These are phyloP conservation scores for Murraya koenigii DNA, from an alignment of 345 rosid species.

Conservation along the genomic window DNA sequence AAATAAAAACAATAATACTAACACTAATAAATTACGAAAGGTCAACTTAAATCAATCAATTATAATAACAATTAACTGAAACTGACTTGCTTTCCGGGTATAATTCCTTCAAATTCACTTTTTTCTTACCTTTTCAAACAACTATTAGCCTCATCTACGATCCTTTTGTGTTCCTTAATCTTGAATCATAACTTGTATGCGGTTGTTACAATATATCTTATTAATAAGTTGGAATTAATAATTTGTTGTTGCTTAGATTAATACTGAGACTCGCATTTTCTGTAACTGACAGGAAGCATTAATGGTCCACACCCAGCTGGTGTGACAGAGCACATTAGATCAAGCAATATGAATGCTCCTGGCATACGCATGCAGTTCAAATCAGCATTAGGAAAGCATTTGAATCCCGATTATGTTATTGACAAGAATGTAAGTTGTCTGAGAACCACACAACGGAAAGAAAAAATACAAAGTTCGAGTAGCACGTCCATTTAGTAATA, in stretches of 20 bases:
- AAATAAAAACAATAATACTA: too few species aligned
- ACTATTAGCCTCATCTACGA: too few species aligned
- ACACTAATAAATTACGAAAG: too few species aligned
- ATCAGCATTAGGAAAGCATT: conserved; percentile 50
- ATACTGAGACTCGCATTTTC: background rate
- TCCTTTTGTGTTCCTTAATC: too few species aligned
- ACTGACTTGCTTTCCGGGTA: too few species aligned
- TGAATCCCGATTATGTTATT: conserved; percentile 41
- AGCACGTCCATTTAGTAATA: background rate
- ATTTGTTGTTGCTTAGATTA: background rate
- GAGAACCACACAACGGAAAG: background rate
- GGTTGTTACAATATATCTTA: background rate
- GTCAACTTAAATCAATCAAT: too few species aligned
- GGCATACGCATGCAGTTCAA: conserved; percentile 58
- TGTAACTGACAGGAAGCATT: conserved; percentile 49
- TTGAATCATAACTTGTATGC: too few species aligned
- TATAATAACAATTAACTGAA: too few species aligned
- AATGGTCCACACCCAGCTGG: conserved; percentile 50
- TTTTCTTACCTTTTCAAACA: too few species aligned
- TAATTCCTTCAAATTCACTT: too few species aligned
- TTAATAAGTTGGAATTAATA: background rate
- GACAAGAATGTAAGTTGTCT: conserved; percentile 64
- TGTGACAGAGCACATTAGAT: conserved; percentile 40
- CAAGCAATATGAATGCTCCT: conserved; percentile 44
- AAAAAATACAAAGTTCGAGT: background rate